Percentiles rank a stretch among this genome's conserved stretches.
Conservation (phyloP, 768 basidiomycete species). For the Lactarius trivialis region DNA sequence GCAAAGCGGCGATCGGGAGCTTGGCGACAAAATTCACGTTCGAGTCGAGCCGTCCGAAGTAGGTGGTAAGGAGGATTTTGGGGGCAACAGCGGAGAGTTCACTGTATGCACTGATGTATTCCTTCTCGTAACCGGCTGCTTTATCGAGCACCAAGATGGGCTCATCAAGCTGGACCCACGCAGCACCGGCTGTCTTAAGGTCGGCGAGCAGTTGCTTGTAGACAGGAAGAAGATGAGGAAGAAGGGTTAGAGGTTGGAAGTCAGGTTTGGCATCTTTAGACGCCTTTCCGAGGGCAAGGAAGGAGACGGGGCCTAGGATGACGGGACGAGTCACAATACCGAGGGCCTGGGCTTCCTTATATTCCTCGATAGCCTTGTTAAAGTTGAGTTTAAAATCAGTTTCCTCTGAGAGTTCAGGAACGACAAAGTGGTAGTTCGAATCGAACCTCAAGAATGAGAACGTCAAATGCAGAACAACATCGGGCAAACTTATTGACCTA, state of each 20-base stretch:
- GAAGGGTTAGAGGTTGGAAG: constrained; percentile 88
- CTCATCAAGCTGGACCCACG: constrained; percentile 96
- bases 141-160: constrained; percentile 91
- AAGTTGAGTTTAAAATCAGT: constrained; percentile 92
- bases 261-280: constrained; percentile 73
- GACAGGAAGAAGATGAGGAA: constrained; percentile 82
- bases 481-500: constrained; percentile 34
- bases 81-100: constrained; percentile 78
- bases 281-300: constrained; percentile 89
- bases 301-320: constrained; percentile 90
- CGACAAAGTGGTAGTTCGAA: constrained; percentile 98
- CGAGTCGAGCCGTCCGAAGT: constrained; percentile 93
- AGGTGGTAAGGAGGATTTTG: constrained; percentile 90
- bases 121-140: constrained; percentile 66
- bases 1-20: constrained; percentile 88
- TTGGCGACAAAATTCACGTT: constrained; percentile 85
- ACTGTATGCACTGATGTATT: constrained; percentile 75
- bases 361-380: constrained; percentile 94
- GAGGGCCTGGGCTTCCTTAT: constrained; percentile 85
- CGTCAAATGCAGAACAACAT: constrained; percentile 2
- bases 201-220: constrained; percentile 87
- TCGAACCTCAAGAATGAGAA: constrained; percentile 63
- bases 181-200: constrained; percentile 88
- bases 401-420: constrained; percentile 87
- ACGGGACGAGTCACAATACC: constrained; percentile 93